These are phyloP conservation scores for Cornus kousa DNA, from an alignment of 148 eudicot species.

Conservation along the genomic window DNA sequence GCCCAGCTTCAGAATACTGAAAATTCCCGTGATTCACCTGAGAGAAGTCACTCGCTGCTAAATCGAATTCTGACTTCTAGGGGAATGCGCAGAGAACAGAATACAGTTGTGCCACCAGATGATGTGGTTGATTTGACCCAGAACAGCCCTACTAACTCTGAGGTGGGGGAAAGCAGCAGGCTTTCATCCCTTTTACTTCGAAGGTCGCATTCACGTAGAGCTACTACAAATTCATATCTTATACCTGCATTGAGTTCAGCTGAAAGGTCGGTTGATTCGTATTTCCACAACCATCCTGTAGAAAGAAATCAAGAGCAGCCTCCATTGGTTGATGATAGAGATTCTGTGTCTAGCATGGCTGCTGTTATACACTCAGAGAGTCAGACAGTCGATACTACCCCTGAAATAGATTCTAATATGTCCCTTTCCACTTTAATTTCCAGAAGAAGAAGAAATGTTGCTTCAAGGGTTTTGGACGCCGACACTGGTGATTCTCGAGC, in stretches of 20 bases:
- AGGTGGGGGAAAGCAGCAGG: constrained; percentile 39
- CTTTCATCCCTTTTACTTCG: constrained; percentile 55
- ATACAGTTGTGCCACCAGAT: constrained; percentile 34
- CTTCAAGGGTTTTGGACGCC: constrained; percentile 66
- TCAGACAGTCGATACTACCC: constrained; percentile 74
- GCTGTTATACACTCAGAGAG: constrained; percentile 93
- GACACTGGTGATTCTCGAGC: constrained; percentile 92
- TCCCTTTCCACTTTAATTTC: constrained; percentile 79
- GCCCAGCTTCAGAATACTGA: constrained; percentile 41
- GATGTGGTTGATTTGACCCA: constrained; percentile 55
- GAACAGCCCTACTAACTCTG: constrained; percentile 37
- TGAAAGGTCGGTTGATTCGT: constrained; percentile 49
- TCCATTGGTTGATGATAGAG: constrained; percentile 70
- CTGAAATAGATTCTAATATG: constrained; percentile 84
- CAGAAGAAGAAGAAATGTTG: constrained; percentile 55
- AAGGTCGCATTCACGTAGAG: constrained; percentile 52
- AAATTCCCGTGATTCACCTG: constrained; percentile 39
- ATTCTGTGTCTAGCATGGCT: constrained; percentile 94
- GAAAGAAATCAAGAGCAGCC: constrained; percentile 39
- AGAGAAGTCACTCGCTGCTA: constrained; percentile 52
- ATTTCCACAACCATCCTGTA: constrained; percentile 40
- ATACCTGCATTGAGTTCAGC: constrained; percentile 38
- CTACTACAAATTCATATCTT: constrained; percentile 28
- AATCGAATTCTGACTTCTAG: constrained; percentile 66
- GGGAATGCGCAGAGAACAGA: constrained; percentile 66